These are phyloP conservation scores for Solanum hybrid DNA, from an alignment of 305 asterid species.

Conservation along the genomic window DNA sequence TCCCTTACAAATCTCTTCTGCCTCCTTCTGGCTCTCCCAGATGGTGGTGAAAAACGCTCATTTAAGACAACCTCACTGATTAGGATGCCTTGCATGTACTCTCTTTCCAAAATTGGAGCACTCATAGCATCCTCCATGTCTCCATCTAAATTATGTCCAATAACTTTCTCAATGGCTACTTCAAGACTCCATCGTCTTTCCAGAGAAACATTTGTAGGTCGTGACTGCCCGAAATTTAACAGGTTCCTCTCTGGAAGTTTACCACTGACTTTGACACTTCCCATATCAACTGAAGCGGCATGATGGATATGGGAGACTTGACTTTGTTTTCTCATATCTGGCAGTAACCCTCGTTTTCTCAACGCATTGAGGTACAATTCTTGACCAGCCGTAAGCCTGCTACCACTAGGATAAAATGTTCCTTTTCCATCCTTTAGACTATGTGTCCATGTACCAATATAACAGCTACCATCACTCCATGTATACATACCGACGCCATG, in stretches of 20 bases:
- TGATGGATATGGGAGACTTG: constrained; percentile 76
- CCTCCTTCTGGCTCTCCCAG: constrained; percentile 61
- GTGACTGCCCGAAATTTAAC: constrained; percentile 51
- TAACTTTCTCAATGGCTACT: constrained; percentile 74
- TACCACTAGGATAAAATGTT: constrained; percentile 79
- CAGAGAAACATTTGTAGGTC: constrained; percentile 40
- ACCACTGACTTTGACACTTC: constrained; percentile 41
- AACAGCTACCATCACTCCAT: constrained; percentile 78
- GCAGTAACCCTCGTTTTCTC: constrained; percentile 78
- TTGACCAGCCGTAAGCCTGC: constrained; percentile 52
- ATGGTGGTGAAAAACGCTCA: constrained; percentile 64
- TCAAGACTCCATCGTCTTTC: constrained; percentile 96
- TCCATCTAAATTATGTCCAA: constrained; percentile 54
- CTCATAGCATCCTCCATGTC: constrained; percentile 36
- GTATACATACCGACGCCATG: constrained; percentile 87
- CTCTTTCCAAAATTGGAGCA: constrained; percentile 75
- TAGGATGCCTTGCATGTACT: constrained; percentile 95
- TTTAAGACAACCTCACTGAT: constrained; percentile 70
- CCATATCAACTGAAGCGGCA: constrained; percentile 47
- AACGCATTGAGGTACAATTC: constrained; percentile 69
- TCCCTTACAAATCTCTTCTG: constrained; percentile 62
- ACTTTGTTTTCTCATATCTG: constrained; percentile 61
- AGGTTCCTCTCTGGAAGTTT: constrained; percentile 38
- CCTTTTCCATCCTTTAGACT: constrained; percentile 97
- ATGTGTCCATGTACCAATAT: constrained; percentile 84